A percentile compares a stretch with the other conserved stretches of the same genome.
phyloP scores from a whole-genome alignment of 1,284 basidiomycete species.

The Vanrija sp. region DNA sequence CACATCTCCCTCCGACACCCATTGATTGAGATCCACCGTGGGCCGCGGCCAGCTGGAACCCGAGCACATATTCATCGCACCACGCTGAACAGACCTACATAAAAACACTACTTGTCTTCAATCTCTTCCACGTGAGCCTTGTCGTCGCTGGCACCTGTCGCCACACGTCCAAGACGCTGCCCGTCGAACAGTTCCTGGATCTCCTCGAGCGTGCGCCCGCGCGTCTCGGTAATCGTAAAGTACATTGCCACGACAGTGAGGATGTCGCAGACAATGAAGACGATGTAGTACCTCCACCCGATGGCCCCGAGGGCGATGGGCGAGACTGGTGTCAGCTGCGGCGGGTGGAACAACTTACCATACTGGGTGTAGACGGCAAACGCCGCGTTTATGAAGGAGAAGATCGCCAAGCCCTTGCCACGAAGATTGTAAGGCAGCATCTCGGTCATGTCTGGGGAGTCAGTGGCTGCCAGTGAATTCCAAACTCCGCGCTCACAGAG shows the following conservation, averaged over 20 bases:
- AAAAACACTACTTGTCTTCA: too few species aligned
- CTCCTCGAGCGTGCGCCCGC: conserved; percentile 33
- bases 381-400: background rate
- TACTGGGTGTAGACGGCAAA: background rate
- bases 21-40: too few species aligned
- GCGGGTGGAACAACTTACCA: background rate
- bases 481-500: conserved; percentile 58
- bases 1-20: too few species aligned
- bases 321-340: background rate
- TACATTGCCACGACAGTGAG: conserved; percentile 22
- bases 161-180: too few species aligned
- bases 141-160: too few species aligned
- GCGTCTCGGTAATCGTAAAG: conserved; percentile 39
- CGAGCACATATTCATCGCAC: too few species aligned
- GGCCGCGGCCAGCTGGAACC: too few species aligned
- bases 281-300: conserved; percentile 19
- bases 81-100: too few species aligned
- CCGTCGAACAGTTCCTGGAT: conserved; percentile 27
- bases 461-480: background rate
- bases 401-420: conserved; percentile 25
- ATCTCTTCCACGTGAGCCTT: too few species aligned
- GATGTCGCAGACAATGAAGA: conserved; percentile 32
- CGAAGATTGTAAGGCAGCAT: conserved; percentile 24
- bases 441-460: conserved; percentile 15
- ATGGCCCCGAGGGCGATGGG: conserved; percentile 7